Evolutionary conservation across 2,329 filamentous ascomycete genomes (phyloP), one percentile per base, ranked within the genome.

Genomic region (Paraphaeosphaeria minitans): DNA sequence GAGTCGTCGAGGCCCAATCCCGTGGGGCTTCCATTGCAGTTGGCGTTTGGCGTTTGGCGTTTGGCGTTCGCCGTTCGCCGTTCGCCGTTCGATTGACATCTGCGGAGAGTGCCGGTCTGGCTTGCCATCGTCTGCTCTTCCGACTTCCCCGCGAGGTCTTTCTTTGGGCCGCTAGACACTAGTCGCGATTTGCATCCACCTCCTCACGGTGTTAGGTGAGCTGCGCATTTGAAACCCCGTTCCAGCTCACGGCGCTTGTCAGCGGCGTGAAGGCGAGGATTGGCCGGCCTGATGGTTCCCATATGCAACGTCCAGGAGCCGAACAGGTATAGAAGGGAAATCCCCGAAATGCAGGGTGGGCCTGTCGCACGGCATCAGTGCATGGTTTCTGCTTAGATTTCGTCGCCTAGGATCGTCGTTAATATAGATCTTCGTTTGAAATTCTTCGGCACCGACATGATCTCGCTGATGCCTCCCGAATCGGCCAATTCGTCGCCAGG

Each of bases 381-480:
- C 59, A 62, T 66, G 59, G 63, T 64, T 59, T 67, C 61, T 56
- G 35, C 27, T 21, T 31, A 42, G 50, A 43, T 31, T 43, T 53
- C 66, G 59, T 64, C 61, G 53, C 62, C 55, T 55, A 56, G 64
- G 56, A 64, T 62, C 56, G 60, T 58, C 53, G 55, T 55, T 58
- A 57, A 66, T 64, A 67, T 66, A 69, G 57, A 56, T 58, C 60
- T 65, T 64, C 61, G 58, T 54, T 59, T 61, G 62, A 64, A 65
- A 60, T 39, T 61, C 27, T 50, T 56, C 61, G 58, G 49, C 62
- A 46, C 58, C 64, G 61, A 70, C 59, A 76, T 76, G 73, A 66
- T 75, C 58, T 72, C 70, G 67, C 65, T 72, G 70, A 76, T 75
- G 73, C 69, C 72, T 72, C 63, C 71, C 61, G 70, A 72, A 65